Evolutionary conservation across 257 asterid species (phyloP), one percentile per base, ranked within the genome.

Genomic region (Nicotiana attenuata): DNA sequence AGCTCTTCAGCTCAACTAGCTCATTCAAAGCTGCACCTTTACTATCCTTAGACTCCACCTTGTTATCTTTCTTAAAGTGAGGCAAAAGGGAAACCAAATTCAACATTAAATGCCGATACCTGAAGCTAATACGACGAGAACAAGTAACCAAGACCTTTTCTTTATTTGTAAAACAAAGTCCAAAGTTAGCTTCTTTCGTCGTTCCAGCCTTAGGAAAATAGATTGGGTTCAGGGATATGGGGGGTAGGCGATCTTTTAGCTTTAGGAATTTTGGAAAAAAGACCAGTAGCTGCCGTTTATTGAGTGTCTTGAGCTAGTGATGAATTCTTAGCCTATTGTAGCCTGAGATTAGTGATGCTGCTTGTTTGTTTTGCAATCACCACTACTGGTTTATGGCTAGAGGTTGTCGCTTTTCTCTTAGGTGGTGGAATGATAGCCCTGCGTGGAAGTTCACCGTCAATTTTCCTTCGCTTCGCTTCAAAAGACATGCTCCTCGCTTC

Each of bases 21-120:
- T 96, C 98, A 80, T 92, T 96, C 90, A 96, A 88, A 66, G 97
- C 87, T 1, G 97, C 81, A 53, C 99, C 98, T 94, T 96, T 96
- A 85, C 96, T 91, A 84, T 84, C 92, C 90, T 94, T 96, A 13
- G 97, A 90, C 87, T 96, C 97, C 20, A 96, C 96, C 81, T 96
- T 96, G 90, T 84, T 96, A 77, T 96, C 99, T 77, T 94, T 96
- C 97, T 94, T 94, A 80, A 92, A 92, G 45, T 94, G 99, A 4
- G 98, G 98, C 86, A 96, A 87, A 26, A 96, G 91, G n/a, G 93
- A 93, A 15, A 94, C 94, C 94, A 93, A 81, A 81, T 92, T 96
- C 94, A 94, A 83, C 98, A 96, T 96, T 94, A 94, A 81, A 85
- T 94, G 99, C 76, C 99, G 91, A 90, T 94, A 96, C 97, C 99